Percentiles rank a stretch among this genome's conserved stretches.
phyloP scores from a whole-genome alignment of 768 basidiomycete species.

The Hericium alpestre region DNA sequence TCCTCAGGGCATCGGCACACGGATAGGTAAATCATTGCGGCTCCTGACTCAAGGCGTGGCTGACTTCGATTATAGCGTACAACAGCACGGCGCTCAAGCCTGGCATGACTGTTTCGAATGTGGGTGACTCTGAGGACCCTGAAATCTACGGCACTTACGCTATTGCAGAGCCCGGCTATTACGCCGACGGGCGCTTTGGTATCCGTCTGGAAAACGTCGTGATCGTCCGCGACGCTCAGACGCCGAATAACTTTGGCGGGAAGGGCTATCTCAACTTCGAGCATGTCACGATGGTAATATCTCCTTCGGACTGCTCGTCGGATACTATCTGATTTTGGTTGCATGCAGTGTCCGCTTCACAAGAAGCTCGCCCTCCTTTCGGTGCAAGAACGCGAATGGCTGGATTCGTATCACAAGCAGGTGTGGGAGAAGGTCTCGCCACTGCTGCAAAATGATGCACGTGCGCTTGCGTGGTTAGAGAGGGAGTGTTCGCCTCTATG shows the following conservation, averaged over 20 bases:
- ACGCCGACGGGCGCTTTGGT: constrained; percentile 82
- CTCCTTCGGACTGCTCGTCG: background rate
- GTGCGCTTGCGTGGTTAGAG: constrained; percentile 55
- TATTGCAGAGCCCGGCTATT: constrained; percentile 77
- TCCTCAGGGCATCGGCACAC: constrained; percentile 54
- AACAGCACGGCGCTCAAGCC: constrained; percentile 64
- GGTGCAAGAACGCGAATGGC: constrained; percentile 65
- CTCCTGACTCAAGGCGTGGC: no score
- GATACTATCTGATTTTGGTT: constrained; percentile 1
- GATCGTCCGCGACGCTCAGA: constrained; percentile 59
- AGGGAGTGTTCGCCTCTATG: constrained; percentile 39
- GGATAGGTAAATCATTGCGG: constrained; percentile 25
- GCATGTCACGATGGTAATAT: constrained; percentile 72
- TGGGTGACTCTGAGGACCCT: constrained; percentile 13
- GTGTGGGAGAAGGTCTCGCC: constrained; percentile 64
- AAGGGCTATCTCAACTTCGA: constrained; percentile 83
- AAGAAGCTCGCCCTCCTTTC: constrained; percentile 64
- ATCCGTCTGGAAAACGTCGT: constrained; percentile 90
- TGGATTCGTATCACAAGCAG: constrained; percentile 77
- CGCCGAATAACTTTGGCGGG: constrained; percentile 68
- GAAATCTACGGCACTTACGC: background rate
- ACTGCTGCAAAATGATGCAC: constrained; percentile 50
- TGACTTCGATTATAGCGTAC: constrained; percentile 30
- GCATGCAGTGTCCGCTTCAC: constrained; percentile 67
- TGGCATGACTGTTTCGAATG: constrained; percentile 88